Evolutionary conservation across 169 alveolate species (phyloP), one percentile per base, ranked within the genome.

Genomic region (Plasmodium billcollinsi): DNA sequence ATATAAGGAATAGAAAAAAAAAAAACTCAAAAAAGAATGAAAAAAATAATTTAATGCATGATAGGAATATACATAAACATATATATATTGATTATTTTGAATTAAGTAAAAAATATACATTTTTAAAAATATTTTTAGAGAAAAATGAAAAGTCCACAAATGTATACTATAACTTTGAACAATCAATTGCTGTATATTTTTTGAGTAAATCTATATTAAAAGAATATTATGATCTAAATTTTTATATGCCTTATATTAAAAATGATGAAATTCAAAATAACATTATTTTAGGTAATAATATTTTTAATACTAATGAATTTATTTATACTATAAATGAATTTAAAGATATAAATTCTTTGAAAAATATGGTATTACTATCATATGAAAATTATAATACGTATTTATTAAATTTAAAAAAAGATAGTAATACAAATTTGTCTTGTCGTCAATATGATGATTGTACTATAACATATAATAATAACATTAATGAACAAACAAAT

Each of bases 151-250:
- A 52, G 15, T 69, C 50, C 20, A 83, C 85, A 49, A 83, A 83
- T 20, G 29, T 52, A 56, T 56, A n/a, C 20, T 83, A 83, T 29
- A 26, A 83, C 61, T 83, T 83, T 58, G 91, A 61, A 26, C 69
- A 83, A 83, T 69, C 91, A 15, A 49, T 69, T 21, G 91, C 91
- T 3, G 59, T 45, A 7, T 83, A 83, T 49, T 67, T 83, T 59
- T 72, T 83, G 43, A 83, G 91, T 83, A 83, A 83, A 83, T 78
- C 91, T 47, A 69, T 72, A 26, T 54, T 83, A 24, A 83, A 83
- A 62, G 85, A 83, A 50, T 67, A 83, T 56, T 83, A 83, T 54
- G 54, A 24, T 33, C 24, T 83, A 20, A 69, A 83, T 26, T 83
- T 83, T 58, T 83, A 69, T 45, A n/a, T 83, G 52, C 91, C 91